These are phyloP conservation scores for Polyporus tsugae DNA, from an alignment of 1,284 basidiomycete species.

Conservation along the genomic window DNA sequence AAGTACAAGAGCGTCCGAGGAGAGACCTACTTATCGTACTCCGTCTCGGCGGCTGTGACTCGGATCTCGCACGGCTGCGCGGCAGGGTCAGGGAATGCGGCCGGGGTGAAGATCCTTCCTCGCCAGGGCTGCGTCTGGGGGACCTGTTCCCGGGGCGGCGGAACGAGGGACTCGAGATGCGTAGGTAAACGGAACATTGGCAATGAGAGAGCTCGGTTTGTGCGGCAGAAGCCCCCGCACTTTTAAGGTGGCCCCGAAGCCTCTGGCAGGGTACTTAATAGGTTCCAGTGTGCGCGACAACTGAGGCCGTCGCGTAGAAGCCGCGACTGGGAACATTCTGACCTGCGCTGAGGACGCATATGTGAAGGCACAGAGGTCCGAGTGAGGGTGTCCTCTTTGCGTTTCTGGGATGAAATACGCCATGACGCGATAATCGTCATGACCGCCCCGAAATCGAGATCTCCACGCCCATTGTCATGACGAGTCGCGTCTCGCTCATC, in stretches of 20 bases:
- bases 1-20: conserved; percentile 12
- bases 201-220: conserved; percentile 29
- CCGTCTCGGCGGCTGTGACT: conserved; percentile 70
- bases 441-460: conserved; percentile 19
- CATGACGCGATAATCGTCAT: conserved; percentile 17
- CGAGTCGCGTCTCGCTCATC: conserved; percentile 14
- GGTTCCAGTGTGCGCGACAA: conserved; percentile 29
- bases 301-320: conserved; percentile 29
- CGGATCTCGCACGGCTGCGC: conserved; percentile 54
- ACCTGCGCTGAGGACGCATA: conserved; percentile 7
- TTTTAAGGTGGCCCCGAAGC: conserved; percentile 31
- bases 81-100: conserved; percentile 38
- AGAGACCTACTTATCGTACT: conserved; percentile 66
- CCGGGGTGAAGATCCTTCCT: conserved; percentile 58
- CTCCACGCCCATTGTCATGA: conserved; percentile 29
- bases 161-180: conserved; percentile 63
- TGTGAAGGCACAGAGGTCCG: conserved; percentile 13
- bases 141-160: conserved; percentile 57
- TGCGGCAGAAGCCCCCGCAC: conserved; percentile 27
- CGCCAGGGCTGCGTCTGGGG: conserved; percentile 57
- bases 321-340: conserved; percentile 27
- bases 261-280: conserved; percentile 27
- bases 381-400: conserved; percentile 17
- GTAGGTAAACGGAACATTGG: conserved; percentile 63
- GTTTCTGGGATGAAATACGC: conserved; percentile 15